phyloP scores from a whole-genome alignment of 805 yeast genomes.

The Candida nanaspora region DNA sequence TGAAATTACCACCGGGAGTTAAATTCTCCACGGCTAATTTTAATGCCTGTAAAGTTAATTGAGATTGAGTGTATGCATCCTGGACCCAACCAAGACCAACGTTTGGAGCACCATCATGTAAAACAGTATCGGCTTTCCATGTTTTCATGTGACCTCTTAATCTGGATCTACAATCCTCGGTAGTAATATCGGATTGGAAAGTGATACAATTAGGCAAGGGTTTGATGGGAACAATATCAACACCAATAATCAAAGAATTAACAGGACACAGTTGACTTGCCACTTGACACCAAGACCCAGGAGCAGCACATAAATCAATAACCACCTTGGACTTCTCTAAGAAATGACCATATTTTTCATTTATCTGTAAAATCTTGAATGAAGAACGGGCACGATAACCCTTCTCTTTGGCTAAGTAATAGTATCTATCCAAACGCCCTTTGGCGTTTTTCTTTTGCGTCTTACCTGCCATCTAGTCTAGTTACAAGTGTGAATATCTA shows the following conservation, averaged over 20 bases:
- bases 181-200: conserved; percentile 94
- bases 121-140: conserved; percentile 97
- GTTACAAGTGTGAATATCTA: background rate
- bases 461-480: conserved; percentile 45
- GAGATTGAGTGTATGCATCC: conserved; percentile 98
- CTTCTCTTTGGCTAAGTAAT: conserved; percentile 92
- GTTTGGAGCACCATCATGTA: conserved; percentile 99
- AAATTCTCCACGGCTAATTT: conserved; percentile 92
- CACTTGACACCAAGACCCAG: conserved; percentile 99
- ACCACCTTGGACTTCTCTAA: conserved; percentile 92
- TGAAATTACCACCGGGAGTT: conserved; percentile 87
- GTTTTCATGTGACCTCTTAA: conserved; percentile 95
- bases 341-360: conserved; percentile 95
- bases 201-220: conserved; percentile 93
- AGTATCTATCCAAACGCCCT: conserved; percentile 98
- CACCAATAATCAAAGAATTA: conserved; percentile 92
- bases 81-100: conserved; percentile 99
- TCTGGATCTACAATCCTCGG: conserved; percentile 94
- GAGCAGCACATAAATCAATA: conserved; percentile 97
- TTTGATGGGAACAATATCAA: conserved; percentile 96
- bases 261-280: conserved; percentile 91
- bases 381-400: conserved; percentile 99
- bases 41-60: conserved; percentile 87
- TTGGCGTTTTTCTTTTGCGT: conserved; percentile 92
- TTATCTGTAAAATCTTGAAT: conserved; percentile 88